phyloP scores from a whole-genome alignment of 2,329 filamentous ascomycete genomes.

The Ramichloridium luteum region DNA sequence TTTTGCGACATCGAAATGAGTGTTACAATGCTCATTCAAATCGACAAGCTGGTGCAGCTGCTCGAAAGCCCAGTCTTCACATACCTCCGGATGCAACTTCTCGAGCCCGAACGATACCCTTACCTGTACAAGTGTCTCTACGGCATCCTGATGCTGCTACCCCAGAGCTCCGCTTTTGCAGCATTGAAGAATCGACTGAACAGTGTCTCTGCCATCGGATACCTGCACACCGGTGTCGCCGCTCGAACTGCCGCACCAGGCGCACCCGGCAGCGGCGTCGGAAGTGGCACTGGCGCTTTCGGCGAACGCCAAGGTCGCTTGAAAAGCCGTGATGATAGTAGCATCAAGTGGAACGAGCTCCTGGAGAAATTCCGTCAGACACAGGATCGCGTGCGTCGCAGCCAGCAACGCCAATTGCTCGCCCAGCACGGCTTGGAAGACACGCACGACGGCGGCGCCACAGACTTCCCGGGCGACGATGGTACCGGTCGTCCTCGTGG shows the following conservation, averaged over 20 bases:
- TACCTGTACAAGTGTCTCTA: conserved; percentile 88
- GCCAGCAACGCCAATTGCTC: conserved; percentile 36
- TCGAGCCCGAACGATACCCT: conserved; percentile 90
- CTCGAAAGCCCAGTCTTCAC: conserved; percentile 97
- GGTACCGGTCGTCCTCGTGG: no score
- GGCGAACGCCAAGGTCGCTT: conserved; percentile 52
- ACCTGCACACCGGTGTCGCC: conserved; percentile 57
- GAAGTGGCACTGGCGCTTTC: conserved; percentile 27
- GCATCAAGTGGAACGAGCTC: conserved; percentile 80
- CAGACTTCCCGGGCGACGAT: no score
- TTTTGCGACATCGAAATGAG: conserved; percentile 99
- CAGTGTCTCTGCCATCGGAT: conserved; percentile 92
- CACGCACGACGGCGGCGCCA: no score
- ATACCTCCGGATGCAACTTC: conserved; percentile 83
- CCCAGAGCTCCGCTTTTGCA: conserved; percentile 92
- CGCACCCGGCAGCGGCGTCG: conserved; percentile 10
- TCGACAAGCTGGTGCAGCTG: conserved; percentile 93
- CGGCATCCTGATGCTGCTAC: conserved; percentile 92
- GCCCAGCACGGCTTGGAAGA: conserved; percentile 17
- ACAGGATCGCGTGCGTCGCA: conserved; percentile 70
- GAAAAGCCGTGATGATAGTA: conserved; percentile 54
- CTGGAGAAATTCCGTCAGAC: conserved; percentile 89
- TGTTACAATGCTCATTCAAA: conserved; percentile 95
- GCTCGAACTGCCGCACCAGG: conserved; percentile 40
- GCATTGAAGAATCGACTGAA: conserved; percentile 93